A percentile compares a stretch with the other conserved stretches of the same genome.
Conservation (phyloP, 108 stramenopile genomes). For the Nitzschia sp. region DNA sequence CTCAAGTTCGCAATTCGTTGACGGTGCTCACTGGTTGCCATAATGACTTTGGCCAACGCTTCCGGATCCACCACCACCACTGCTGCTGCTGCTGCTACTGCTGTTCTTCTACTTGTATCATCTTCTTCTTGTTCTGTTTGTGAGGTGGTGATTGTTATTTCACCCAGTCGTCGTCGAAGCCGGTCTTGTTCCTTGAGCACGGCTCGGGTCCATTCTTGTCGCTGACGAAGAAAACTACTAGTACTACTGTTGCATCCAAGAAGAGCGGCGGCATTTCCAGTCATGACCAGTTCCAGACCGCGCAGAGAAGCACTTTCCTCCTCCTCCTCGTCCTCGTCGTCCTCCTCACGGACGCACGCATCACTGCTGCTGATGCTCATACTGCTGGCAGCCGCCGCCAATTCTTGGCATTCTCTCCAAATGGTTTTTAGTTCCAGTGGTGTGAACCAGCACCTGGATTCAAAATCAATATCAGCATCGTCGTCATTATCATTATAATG, state of each 20-base stretch:
- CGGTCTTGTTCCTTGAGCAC: neutral
- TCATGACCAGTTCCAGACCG: neutral
- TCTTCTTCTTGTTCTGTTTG: too few relatives aligned
- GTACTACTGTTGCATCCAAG: too few relatives aligned
- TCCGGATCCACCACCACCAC: neutral
- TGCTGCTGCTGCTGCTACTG: neutral
- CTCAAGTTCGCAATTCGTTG: neutral
- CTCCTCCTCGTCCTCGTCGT: too few relatives aligned
- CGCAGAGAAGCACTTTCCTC: neutral
- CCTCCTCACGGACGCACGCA: too few relatives aligned
- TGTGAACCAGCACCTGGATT: neutral
- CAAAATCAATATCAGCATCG: too few relatives aligned
- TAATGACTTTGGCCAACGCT: neutral
- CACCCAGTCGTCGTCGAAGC: too few relatives aligned
- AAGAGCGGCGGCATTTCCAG: neutral
- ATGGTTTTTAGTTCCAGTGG: neutral
- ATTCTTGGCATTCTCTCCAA: neutral
- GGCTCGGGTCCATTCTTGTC: neutral
- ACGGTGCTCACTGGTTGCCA: neutral
- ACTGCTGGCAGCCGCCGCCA: neutral
- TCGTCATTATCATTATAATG: too few relatives aligned
- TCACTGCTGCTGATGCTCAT: too few relatives aligned
- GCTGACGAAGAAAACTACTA: neutral
- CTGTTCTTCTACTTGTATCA: too few relatives aligned
- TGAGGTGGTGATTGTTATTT: too few relatives aligned